Evolutionary conservation across 306 rosid species (phyloP).

Genomic region (Lithocarpus polystachyus): DNA sequence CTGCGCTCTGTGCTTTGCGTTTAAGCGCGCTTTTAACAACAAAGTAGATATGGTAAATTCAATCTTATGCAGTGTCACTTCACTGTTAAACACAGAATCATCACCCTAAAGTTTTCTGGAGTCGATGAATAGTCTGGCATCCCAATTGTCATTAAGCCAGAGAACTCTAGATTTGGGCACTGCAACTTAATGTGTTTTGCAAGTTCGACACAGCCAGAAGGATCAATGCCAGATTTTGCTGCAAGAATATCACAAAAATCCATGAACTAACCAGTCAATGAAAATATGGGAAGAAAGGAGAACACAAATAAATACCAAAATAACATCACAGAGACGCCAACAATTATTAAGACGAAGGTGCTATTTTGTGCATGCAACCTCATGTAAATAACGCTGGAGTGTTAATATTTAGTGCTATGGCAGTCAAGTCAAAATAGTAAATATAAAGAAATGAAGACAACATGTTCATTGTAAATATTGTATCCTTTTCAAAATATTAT

Average conservation of each 20-base stretch:
- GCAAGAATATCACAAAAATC: constrained; percentile 12
- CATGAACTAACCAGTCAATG: constrained; percentile 1
- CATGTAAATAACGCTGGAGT: not conserved
- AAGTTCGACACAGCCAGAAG: constrained; percentile 43
- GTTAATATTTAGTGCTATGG: not conserved
- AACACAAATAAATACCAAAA: not conserved
- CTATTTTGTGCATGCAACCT: not conserved
- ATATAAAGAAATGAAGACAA: not conserved
- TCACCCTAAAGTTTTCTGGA: constrained; percentile 51
- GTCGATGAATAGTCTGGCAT: constrained; percentile 54
- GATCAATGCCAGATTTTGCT: constrained; percentile 53
- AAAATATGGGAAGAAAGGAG: not conserved
- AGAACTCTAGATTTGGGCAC: constrained; percentile 46
- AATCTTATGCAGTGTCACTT: constrained; percentile 1
- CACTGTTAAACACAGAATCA: not conserved
- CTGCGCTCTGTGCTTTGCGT: no score
- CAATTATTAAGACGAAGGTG: not conserved
- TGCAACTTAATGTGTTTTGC: constrained; percentile 39
- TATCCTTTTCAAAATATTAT: not conserved
- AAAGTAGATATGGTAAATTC: constrained; percentile 12
- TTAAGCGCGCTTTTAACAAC: no score
- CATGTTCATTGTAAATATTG: no score
- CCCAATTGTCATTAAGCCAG: constrained; percentile 60
- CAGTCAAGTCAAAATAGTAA: not conserved
- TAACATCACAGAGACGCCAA: not conserved